phyloP scores from a whole-genome alignment of 306 rosid genomes.

The Crataegus laevigata region DNA sequence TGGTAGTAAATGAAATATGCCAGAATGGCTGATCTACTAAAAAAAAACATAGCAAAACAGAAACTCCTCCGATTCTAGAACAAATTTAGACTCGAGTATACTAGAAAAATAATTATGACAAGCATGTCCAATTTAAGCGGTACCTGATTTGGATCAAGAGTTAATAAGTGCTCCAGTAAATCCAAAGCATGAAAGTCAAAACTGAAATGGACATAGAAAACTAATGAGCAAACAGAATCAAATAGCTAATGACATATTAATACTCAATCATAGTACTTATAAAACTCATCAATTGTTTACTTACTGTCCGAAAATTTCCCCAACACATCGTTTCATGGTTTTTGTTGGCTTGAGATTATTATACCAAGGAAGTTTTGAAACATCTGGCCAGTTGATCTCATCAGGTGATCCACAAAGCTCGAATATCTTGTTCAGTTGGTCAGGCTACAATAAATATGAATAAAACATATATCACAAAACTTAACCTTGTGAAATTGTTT shows the following conservation, averaged over 20 bases:
- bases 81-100: not conserved
- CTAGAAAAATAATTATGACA: not conserved
- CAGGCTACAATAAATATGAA: slow-evolving; percentile 42
- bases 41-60: not conserved
- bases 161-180: slow-evolving; percentile 55
- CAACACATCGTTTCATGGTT: slow-evolving; percentile 53
- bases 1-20: not conserved
- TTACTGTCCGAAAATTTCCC: slow-evolving; percentile 57
- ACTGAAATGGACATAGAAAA: slow-evolving; percentile 21
- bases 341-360: slow-evolving; percentile 61
- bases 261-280: not conserved
- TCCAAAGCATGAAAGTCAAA: slow-evolving; percentile 65
- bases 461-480: too few relatives aligned
- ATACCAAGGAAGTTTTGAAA: slow-evolving; percentile 52
- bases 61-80: too few relatives aligned
- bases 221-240: not conserved
- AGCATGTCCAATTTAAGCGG: not conserved
- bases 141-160: slow-evolving; percentile 72
- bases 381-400: slow-evolving; percentile 69
- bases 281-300: slow-evolving; percentile 14
- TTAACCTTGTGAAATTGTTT: too few relatives aligned
- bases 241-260: not conserved
- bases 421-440: slow-evolving; percentile 59
- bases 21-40: not conserved
- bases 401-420: slow-evolving; percentile 77